phyloP scores from a whole-genome alignment of 1,139 yeast genomes.

The Zygosaccharomyces pseudobailii region DNA sequence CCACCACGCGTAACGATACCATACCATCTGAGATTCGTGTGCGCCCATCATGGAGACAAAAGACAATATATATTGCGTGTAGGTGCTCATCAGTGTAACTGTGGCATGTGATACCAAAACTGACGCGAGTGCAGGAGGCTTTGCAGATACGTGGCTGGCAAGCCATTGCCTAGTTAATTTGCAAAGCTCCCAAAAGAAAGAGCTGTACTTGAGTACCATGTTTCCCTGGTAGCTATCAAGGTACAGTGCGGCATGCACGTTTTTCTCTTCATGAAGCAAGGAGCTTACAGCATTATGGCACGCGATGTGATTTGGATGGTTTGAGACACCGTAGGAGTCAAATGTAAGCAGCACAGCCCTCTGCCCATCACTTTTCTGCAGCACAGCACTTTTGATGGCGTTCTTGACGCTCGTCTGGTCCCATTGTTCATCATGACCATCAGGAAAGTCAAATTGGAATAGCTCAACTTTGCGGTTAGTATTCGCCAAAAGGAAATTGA shows the following conservation, averaged over 20 bases:
- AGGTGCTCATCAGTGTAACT: slow-evolving; percentile 20
- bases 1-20: slow-evolving; percentile 94
- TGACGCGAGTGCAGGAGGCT: slow-evolving; percentile 44
- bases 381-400: slow-evolving; percentile 4
- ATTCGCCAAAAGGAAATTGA: slow-evolving; percentile 52
- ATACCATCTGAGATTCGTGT: slow-evolving; percentile 86
- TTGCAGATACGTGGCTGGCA: slow-evolving; percentile 41
- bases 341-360: slow-evolving; percentile 62
- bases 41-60: slow-evolving; percentile 77
- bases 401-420: slow-evolving; percentile 35
- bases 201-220: slow-evolving; percentile 21
- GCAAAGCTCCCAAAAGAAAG: slow-evolving; percentile 45
- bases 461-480: slow-evolving; percentile 46
- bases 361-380: slow-evolving; percentile 22
- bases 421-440: slow-evolving; percentile 76
- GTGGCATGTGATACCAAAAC: slow-evolving; percentile 5
- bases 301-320: slow-evolving; percentile 80
- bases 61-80: slow-evolving; percentile 54
- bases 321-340: slow-evolving; percentile 77
- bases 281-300: slow-evolving; percentile 51
- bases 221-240: slow-evolving; percentile 12
- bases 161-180: slow-evolving; percentile 27
- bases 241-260: slow-evolving; percentile 5
- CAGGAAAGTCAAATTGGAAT: slow-evolving; percentile 44
- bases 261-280: slow-evolving; percentile 27